Evolutionary conservation across 345 rosid genomes (phyloP).

Genomic region (Populus ilicifolia): DNA sequence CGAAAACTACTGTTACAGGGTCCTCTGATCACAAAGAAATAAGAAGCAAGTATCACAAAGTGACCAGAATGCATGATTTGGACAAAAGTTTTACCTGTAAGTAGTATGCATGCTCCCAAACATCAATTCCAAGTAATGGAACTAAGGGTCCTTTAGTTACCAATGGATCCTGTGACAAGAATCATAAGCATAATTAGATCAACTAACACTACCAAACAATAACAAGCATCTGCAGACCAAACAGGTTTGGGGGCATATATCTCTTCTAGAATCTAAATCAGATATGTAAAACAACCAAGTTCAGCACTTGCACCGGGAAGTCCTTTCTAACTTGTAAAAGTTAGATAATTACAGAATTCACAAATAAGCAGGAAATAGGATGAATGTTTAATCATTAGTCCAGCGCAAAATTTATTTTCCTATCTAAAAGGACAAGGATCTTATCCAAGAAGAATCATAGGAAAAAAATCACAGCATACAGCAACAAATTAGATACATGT

Average conservation of each 20-base stretch:
- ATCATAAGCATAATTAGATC: not conserved
- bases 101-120: conserved; percentile 99
- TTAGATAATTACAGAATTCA: not conserved
- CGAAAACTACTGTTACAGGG: not conserved
- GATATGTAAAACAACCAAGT: not conserved
- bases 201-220: not conserved
- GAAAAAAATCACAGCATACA: too few species aligned
- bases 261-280: not conserved
- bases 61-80: not conserved
- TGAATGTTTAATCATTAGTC: not conserved
- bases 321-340: not conserved
- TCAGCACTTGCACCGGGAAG: not conserved
- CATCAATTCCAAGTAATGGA: conserved; percentile 90
- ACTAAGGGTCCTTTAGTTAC: conserved; percentile 79
- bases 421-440: not conserved
- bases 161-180: conserved; percentile 65
- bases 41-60: not conserved
- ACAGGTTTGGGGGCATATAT: not conserved
- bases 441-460: not conserved
- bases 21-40: not conserved
- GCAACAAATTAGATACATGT: not conserved
- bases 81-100: conserved; percentile 57
- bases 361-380: not conserved
- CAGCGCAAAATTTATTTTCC: not conserved
- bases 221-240: not conserved